Evolutionary conservation across 352 stramenopile species (phyloP), one percentile per base, ranked within the genome.

Genomic region (Phytophthora brassicae): DNA sequence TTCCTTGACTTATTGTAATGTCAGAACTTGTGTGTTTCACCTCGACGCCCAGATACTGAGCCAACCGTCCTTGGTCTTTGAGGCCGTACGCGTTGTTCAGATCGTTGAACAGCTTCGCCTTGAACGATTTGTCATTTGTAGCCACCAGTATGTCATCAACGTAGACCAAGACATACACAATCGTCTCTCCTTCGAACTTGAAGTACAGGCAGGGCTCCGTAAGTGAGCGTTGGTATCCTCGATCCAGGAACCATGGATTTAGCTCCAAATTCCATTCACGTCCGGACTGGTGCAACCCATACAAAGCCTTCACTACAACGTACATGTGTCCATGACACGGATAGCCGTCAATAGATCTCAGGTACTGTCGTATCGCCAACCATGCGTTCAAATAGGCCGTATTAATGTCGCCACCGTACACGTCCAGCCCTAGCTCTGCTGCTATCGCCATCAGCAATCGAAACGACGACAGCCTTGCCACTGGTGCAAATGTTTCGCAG

Each of bases 371-470:
- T 20, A 23, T 50, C 48, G 8, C 11, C 33, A 28, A 47, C 44
- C 20, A 50, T 49, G 33, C 31, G 24, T 66, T 66, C 5, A 54
- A 26, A 22, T 55, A 66, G 2, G 48, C 48, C n/a, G 49, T 66
- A 39, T 53, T 49, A n/a, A 66, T 36, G 19, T 65, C 57, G 2
- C 36, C 36, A 20, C 24, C 38, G n/a, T 49, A 48, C 26, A 59
- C 41, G 14, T 35, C 9, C 14, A 52, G 19, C 4, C 31, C 29
- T 13, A 52, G 13, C 19, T 60, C 42, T 19, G 52, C 52, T 44
- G 42, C 26, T 6, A 60, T 17, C 2, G 52, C 41, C 13, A 55
- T 20, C 13, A 55, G 31, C 16, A 55, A 33, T 20, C 47, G 17
- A 29, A 52, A 52, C 8, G 52, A 60, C n/a, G 41, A 52, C 52